Evolutionary conservation across 2,329 filamentous ascomycete genomes (phyloP).

Genomic region (Colletotrichum navitas): DNA sequence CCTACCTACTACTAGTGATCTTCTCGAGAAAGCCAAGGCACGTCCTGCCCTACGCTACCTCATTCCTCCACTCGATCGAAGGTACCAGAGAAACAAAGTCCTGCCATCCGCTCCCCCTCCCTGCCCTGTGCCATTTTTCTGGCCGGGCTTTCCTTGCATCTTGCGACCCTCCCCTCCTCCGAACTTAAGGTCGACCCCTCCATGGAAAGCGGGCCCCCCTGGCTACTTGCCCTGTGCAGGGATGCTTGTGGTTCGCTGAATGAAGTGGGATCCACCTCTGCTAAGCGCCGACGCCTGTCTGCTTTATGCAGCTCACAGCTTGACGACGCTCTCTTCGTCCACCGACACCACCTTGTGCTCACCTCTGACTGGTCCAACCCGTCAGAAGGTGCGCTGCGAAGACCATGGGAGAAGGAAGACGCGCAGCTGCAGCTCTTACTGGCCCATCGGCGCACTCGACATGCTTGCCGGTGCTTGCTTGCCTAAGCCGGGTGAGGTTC

Average conservation of each 20-base stretch:
- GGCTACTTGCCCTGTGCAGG: constrained; percentile 48
- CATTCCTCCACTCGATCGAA: not conserved
- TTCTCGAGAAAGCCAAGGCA: not conserved
- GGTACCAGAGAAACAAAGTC: not conserved
- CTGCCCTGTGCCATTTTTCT: constrained; percentile 9
- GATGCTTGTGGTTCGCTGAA: constrained; percentile 55
- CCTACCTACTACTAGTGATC: too few relatives aligned
- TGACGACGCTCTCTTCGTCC: constrained; percentile 46
- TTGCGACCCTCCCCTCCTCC: constrained; percentile 3
- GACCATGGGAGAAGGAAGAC: constrained; percentile 50
- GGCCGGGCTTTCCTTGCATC: constrained; percentile 20
- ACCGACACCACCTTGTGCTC: constrained; percentile 47
- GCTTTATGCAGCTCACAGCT: constrained; percentile 60
- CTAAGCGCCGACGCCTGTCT: constrained; percentile 71
- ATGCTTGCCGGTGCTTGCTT: constrained; percentile 36
- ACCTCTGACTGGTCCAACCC: constrained; percentile 50
- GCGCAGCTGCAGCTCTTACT: constrained; percentile 54
- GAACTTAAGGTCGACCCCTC: constrained; percentile 9
- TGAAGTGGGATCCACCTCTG: constrained; percentile 57
- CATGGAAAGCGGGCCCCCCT: constrained; percentile 39
- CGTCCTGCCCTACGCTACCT: not conserved
- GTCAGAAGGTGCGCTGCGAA: constrained; percentile 38
- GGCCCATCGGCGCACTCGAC: constrained; percentile 39
- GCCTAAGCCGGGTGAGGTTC: constrained; percentile 25
- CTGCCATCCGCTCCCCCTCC: not conserved